Evolutionary conservation across 2,329 filamentous ascomycete species (phyloP).

Genomic region (Stylonectria norvegica): DNA sequence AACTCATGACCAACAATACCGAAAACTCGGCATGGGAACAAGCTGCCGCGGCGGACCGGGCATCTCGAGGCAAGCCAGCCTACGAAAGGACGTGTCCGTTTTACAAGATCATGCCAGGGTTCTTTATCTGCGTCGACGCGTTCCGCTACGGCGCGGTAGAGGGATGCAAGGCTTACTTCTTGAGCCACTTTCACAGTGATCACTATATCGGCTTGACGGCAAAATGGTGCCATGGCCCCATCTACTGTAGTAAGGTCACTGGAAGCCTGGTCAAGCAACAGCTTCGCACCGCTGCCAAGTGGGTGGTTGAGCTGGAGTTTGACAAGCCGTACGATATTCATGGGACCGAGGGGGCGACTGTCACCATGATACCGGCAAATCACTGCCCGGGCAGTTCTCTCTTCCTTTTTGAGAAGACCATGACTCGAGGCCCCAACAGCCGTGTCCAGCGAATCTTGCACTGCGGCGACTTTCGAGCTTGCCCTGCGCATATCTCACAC

Average conservation of each 20-base stretch:
- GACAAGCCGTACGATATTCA: slow-evolving; percentile 77
- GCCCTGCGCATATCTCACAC: slow-evolving; percentile 77
- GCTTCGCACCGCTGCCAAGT: slow-evolving; percentile 79
- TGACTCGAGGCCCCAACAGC: slow-evolving; percentile 56
- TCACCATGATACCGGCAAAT: slow-evolving; percentile 95
- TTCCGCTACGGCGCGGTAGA: slow-evolving; percentile 93
- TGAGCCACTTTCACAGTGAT: slow-evolving; percentile 97
- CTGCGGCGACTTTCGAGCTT: slow-evolving; percentile 94
- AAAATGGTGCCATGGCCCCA: slow-evolving; percentile 88
- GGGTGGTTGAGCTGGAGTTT: slow-evolving; percentile 81
- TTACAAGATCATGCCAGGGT: slow-evolving; percentile 95
- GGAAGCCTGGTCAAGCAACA: slow-evolving; percentile 85
- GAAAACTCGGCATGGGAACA: slow-evolving; percentile 88
- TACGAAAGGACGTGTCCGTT: slow-evolving; percentile 93
- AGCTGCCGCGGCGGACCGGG: slow-evolving; percentile 74
- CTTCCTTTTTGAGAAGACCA: slow-evolving; percentile 82
- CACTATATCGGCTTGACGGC: slow-evolving; percentile 91
- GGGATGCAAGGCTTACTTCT: slow-evolving; percentile 89
- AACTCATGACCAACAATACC: slow-evolving; percentile 86
- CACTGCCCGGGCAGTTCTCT: slow-evolving; percentile 94
- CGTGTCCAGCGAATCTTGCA: slow-evolving; percentile 79
- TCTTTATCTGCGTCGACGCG: slow-evolving; percentile 91
- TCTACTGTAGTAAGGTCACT: slow-evolving; percentile 93
- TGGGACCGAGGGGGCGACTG: slow-evolving; percentile 74
- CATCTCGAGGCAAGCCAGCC: slow-evolving; percentile 78